Conservation (phyloP, 2,329 filamentous ascomycete genomes). For the Thelonectria rubi region DNA sequence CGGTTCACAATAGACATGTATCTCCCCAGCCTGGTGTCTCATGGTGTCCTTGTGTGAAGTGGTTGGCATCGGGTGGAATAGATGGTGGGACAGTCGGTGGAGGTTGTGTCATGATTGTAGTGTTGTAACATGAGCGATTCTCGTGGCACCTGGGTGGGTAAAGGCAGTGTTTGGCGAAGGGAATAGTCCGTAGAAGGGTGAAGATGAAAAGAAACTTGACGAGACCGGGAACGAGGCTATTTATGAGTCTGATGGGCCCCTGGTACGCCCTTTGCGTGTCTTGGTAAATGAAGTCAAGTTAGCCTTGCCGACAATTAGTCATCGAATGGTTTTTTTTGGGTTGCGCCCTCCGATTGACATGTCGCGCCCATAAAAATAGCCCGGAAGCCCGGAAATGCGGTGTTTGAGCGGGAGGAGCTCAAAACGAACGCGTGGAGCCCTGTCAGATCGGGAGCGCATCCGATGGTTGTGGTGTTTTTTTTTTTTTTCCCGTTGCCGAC, state of each 20-base stretch:
- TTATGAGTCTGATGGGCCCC: not conserved
- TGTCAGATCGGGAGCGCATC: not conserved
- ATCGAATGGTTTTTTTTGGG: not conserved
- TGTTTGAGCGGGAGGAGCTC: not conserved
- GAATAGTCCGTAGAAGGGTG: not conserved
- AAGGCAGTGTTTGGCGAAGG: not conserved
- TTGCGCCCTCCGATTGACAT: not conserved
- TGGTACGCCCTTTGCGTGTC: not conserved
- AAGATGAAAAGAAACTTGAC: not conserved
- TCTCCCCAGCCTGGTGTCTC: not conserved
- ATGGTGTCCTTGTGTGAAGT: not conserved
- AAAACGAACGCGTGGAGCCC: slow-evolving; percentile 5
- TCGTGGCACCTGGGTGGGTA: not conserved
- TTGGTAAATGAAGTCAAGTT: slow-evolving; percentile 7
- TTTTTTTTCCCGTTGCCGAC: not conserved
- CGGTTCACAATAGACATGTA: slow-evolving; percentile 12
- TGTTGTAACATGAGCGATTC: not conserved
- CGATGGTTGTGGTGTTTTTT: not conserved
- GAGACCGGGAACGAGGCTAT: not conserved
- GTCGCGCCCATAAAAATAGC: not conserved
- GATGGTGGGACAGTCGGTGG: too few relatives aligned
- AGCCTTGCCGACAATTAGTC: slow-evolving; percentile 13
- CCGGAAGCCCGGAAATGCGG: not conserved
- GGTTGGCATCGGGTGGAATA: not conserved
- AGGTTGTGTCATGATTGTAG: not conserved